Evolutionary conservation across 1,284 basidiomycete genomes (phyloP), one percentile per base, ranked within the genome.

Genomic region (Austroboletus rostrupii): DNA sequence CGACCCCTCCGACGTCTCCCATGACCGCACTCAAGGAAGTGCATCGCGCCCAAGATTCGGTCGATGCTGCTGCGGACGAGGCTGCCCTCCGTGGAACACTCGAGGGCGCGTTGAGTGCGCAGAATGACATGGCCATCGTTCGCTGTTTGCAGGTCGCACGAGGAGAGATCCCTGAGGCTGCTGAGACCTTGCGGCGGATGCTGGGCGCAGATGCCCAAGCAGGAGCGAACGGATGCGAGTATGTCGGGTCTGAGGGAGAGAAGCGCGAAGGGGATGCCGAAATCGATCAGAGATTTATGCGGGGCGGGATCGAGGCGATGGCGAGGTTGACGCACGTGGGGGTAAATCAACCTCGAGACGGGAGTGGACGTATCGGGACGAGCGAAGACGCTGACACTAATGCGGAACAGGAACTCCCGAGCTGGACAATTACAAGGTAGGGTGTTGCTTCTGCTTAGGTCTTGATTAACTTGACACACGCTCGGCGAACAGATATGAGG

Each of bases 91-190:
- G 80, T 2, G 70, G 72, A 49, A 72, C 84, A 43, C 76, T 91
- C 73, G 75, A 74, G 3, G 67, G 66, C 4, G 84, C 84, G 9
- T 63, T 90, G 43, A 68, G 76, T 44, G 74, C 77, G 6, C 75
- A 73, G 39, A 81, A 69, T 59, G 87, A 90, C 58, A 76, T 72
- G 14, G 79, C 81, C 56, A 81, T 90, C 74, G 68, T 87, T 29
- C 70, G 74, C 33, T 72, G 83, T 10, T 69, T 90, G 50, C 81
- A 85, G 56, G 76, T 87, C 19, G 75, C 76, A 32, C 72, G 77
- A 53, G 77, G 80, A 42, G 85, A 90, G 65, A 84, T 89, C 73
- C 83, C 85, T 1, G 88, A 90, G 64, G 87, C 87, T 17, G 79
- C 88, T 61, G 87, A 87, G 70, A 84, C 87, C 5, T 73, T 90